These are phyloP conservation scores for Russula lepida DNA, from an alignment of 768 basidiomycete species.

Conservation along the genomic window DNA sequence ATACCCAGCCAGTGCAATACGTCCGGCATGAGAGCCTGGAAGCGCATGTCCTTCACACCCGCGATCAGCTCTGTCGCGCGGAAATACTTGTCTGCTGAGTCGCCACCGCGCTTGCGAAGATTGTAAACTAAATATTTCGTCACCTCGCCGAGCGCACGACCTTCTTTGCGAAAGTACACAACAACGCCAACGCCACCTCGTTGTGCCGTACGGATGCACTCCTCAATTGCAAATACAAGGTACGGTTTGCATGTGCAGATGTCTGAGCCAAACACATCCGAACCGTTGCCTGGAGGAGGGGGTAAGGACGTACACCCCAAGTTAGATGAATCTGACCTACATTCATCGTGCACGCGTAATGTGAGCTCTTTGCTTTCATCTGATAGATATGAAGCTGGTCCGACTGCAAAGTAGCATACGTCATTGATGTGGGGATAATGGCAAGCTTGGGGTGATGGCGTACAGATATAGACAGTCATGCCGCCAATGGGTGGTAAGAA, in stretches of 20 bases:
- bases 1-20: slow-evolving; percentile 94
- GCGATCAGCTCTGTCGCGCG: slow-evolving; percentile 88
- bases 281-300: slow-evolving; percentile 66
- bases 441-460: slow-evolving; percentile 18
- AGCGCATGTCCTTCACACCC: slow-evolving; percentile 94
- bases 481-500: slow-evolving; percentile 94
- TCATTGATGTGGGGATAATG: neutral
- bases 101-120: slow-evolving; percentile 88
- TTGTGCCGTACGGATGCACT: slow-evolving; percentile 78
- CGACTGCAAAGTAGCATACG: slow-evolving; percentile 41
- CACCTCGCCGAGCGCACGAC: slow-evolving; percentile 87
- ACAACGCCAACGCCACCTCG: slow-evolving; percentile 87
- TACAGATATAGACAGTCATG: slow-evolving; percentile 87
- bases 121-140: slow-evolving; percentile 97
- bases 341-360: slow-evolving; percentile 89
- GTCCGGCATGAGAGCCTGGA: slow-evolving; percentile 93
- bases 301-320: neutral
- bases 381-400: slow-evolving; percentile 68
- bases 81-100: slow-evolving; percentile 91
- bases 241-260: slow-evolving; percentile 94
- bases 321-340: slow-evolving; percentile 33
- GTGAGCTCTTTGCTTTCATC: slow-evolving; percentile 77
- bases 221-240: slow-evolving; percentile 85
- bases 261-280: slow-evolving; percentile 92
- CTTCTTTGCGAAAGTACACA: slow-evolving; percentile 92